Conservation (phyloP, 2,329 filamentous ascomycete species). For the Bipolaris zeicola region DNA sequence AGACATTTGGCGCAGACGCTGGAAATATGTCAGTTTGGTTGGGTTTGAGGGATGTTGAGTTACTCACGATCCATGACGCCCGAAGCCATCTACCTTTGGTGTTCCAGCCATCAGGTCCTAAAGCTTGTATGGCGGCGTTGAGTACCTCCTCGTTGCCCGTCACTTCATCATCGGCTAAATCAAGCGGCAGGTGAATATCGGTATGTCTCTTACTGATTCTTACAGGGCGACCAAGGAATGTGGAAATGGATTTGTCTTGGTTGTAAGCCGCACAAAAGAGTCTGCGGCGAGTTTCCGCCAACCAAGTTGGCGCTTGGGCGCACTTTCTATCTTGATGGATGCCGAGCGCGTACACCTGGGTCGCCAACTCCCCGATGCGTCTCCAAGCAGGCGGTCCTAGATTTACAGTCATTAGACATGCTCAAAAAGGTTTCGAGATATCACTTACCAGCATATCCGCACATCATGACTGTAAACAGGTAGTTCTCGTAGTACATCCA, state of each 20-base stretch:
- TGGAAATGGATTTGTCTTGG: constrained; percentile 42
- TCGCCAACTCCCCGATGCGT: constrained; percentile 39
- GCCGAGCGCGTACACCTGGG: constrained; percentile 40
- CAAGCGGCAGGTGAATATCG: constrained; percentile 38
- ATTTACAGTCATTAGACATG: neutral
- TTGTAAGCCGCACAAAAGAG: constrained; percentile 39
- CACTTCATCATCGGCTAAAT: constrained; percentile 38
- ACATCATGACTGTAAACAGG: constrained; percentile 44
- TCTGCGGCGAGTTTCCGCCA: constrained; percentile 36
- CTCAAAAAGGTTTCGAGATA: neutral
- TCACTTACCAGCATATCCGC: constrained; percentile 46
- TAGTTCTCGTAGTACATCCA: constrained; percentile 48
- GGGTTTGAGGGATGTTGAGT: neutral
- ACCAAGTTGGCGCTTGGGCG: constrained; percentile 33
- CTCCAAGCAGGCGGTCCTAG: constrained; percentile 40
- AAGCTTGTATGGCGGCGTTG: constrained; percentile 20
- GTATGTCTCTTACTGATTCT: constrained; percentile 39
- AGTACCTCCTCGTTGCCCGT: constrained; percentile 26
- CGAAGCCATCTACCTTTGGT: constrained; percentile 31
- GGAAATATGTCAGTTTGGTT: neutral
- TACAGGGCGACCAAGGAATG: constrained; percentile 42
- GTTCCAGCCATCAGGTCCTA: constrained; percentile 51
- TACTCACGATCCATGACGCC: constrained; percentile 35
- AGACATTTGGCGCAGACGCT: constrained; percentile 33
- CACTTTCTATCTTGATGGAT: constrained; percentile 39